A percentile compares a stretch with the other conserved stretches of the same genome.
phyloP scores from a whole-genome alignment of 129 eudicot species.

The Chrysanthemum lavandulifolium region DNA sequence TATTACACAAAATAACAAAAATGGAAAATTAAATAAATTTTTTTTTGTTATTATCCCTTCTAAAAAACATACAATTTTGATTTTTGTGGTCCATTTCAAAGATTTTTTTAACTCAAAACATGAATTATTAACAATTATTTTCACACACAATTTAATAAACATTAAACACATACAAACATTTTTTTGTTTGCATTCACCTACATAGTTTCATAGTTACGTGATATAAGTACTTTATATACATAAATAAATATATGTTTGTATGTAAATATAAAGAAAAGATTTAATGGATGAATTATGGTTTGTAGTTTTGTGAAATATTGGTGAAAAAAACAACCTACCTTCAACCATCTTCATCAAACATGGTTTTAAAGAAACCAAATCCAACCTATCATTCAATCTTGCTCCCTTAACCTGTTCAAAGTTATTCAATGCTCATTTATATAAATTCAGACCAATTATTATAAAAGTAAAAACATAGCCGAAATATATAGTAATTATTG shows the following conservation, averaged over 20 bases:
- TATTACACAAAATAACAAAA: too few relatives aligned
- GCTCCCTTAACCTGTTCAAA: slow-evolving; percentile 73
- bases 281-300: slow-evolving; percentile 23
- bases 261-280: neutral
- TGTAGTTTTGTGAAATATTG: slow-evolving; percentile 32
- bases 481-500: neutral
- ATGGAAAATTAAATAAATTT: too few relatives aligned
- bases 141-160: neutral
- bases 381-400: slow-evolving; percentile 66
- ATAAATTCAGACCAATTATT: too few relatives aligned
- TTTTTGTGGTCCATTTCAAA: too few relatives aligned
- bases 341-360: slow-evolving; percentile 94
- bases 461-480: too few relatives aligned
- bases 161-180: neutral
- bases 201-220: neutral
- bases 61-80: too few relatives aligned
- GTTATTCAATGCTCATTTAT: slow-evolving; percentile 1
- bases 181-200: too few relatives aligned
- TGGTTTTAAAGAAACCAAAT: slow-evolving; percentile 77
- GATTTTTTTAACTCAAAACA: too few relatives aligned
- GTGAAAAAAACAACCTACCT: slow-evolving; percentile 63
- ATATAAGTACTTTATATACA: neutral
- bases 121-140: too few relatives aligned
- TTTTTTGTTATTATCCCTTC: too few relatives aligned
- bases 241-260: neutral